These are phyloP conservation scores for Enteropsectra breve DNA, from an alignment of 371 early-diverging fungal species.

Conservation along the genomic window DNA sequence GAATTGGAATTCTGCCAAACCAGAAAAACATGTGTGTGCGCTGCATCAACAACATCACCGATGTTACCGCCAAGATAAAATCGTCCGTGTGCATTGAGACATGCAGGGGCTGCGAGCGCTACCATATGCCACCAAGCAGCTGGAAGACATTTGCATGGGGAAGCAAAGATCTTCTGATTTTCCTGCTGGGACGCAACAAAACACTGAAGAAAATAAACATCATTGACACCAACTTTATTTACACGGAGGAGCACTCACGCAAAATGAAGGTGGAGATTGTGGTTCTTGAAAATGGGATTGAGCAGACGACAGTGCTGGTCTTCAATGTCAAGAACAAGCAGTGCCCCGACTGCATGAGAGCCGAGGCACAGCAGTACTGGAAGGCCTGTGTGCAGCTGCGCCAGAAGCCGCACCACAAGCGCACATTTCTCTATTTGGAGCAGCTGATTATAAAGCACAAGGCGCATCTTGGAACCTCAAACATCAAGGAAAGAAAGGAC, in stretches of 20 bases:
- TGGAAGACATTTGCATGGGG: constrained; percentile 82
- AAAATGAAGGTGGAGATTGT: constrained; percentile 79
- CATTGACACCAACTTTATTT: constrained; percentile 89
- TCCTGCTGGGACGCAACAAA: constrained; percentile 72
- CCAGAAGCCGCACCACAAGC: constrained; percentile 79
- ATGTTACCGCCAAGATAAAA: constrained; percentile 64
- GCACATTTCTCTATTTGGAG: constrained; percentile 91
- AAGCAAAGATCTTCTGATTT: constrained; percentile 77
- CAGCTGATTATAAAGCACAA: constrained; percentile 91
- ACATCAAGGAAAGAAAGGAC: constrained; percentile 88
- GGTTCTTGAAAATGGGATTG: constrained; percentile 25
- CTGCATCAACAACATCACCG: constrained; percentile 84
- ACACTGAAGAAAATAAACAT: constrained; percentile 71
- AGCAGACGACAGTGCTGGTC: constrained; percentile 82
- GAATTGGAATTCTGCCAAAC: constrained; percentile 83
- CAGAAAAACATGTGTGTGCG: constrained; percentile 91
- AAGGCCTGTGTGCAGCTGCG: constrained; percentile 91
- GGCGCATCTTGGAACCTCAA: constrained; percentile 79
- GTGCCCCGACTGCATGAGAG: constrained; percentile 88
- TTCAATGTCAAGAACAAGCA: constrained; percentile 78
- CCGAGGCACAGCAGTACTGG: constrained; percentile 96
- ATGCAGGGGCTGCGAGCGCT: constrained; percentile 88
- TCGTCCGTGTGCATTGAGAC: constrained; percentile 80
- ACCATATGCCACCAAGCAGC: constrained; percentile 79
- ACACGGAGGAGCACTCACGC: constrained; percentile 92